These are phyloP conservation scores for Gentiana macrophylla DNA, from an alignment of 257 asterid genomes.

Conservation along the genomic window DNA sequence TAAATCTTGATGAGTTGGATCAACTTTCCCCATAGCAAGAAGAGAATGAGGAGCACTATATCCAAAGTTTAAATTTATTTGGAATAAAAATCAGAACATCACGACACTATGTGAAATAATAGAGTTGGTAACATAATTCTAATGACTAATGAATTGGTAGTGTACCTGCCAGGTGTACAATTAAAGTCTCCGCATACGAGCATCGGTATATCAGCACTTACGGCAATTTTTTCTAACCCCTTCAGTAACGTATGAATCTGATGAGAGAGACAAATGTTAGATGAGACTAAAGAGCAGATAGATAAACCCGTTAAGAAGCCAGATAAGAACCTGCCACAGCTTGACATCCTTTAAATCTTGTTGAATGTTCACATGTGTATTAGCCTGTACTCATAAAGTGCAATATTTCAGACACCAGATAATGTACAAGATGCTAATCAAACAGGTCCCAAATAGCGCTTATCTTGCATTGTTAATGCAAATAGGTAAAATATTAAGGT, in stretches of 20 bases:
- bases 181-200: constrained; percentile 94
- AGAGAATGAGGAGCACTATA: constrained; percentile 95
- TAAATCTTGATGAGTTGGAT: constrained; percentile 78
- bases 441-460: too few relatives aligned
- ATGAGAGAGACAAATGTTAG: constrained; percentile 4
- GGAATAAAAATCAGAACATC: neutral
- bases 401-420: constrained; percentile 13
- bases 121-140: neutral
- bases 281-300: constrained; percentile 7
- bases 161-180: constrained; percentile 89
- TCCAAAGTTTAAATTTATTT: neutral
- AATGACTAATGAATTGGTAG: constrained; percentile 3
- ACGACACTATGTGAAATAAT: neutral
- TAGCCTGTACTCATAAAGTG: constrained; percentile 54
- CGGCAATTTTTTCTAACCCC: constrained; percentile 95
- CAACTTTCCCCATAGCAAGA: constrained; percentile 97
- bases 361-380: constrained; percentile 83
- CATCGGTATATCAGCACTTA: constrained; percentile 94
- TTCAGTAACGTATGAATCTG: constrained; percentile 89
- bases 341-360: constrained; percentile 90
- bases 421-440: neutral
- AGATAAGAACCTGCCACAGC: constrained; percentile 84
- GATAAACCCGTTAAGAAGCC: neutral
- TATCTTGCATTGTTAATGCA: too few relatives aligned
- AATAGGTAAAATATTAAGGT: too few relatives aligned